These are phyloP conservation scores for Vicia faba DNA, from an alignment of 306 rosid species.

Conservation along the genomic window DNA sequence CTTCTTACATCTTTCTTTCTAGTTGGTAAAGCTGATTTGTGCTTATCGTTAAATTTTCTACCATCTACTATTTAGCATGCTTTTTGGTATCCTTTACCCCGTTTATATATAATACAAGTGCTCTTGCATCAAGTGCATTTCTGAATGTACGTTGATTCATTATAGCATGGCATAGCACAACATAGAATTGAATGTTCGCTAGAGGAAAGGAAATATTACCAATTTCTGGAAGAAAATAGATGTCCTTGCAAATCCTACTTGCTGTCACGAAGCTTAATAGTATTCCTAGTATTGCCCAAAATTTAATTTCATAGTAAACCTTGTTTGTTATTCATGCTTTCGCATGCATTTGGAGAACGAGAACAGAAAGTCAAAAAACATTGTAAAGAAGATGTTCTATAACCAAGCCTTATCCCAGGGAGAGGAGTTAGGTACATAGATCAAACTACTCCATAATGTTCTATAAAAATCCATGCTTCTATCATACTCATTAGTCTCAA, in stretches of 20 bases:
- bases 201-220: too few species aligned
- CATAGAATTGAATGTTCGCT: background rate
- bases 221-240: background rate
- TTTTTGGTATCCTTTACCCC: conserved; percentile 26
- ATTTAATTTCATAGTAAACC: too few species aligned
- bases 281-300: background rate
- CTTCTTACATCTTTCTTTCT: conserved; percentile 44
- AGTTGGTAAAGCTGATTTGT: conserved; percentile 35
- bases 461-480: too few species aligned
- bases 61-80: conserved; percentile 8
- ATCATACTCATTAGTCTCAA: too few species aligned
- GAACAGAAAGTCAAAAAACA: background rate
- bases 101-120: background rate
- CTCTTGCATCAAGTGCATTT: background rate
- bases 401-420: too few species aligned
- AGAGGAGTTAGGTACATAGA: too few species aligned
- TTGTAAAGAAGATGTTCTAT: background rate
- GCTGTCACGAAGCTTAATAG: background rate
- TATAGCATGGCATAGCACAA: background rate
- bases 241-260: background rate
- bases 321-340: too few species aligned
- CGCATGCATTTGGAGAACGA: background rate
- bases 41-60: conserved; percentile 9
- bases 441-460: too few species aligned
- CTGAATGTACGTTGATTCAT: background rate